These are phyloP conservation scores for Lithohypha guttulata DNA, from an alignment of 2,329 filamentous ascomycete species.

Conservation along the genomic window DNA sequence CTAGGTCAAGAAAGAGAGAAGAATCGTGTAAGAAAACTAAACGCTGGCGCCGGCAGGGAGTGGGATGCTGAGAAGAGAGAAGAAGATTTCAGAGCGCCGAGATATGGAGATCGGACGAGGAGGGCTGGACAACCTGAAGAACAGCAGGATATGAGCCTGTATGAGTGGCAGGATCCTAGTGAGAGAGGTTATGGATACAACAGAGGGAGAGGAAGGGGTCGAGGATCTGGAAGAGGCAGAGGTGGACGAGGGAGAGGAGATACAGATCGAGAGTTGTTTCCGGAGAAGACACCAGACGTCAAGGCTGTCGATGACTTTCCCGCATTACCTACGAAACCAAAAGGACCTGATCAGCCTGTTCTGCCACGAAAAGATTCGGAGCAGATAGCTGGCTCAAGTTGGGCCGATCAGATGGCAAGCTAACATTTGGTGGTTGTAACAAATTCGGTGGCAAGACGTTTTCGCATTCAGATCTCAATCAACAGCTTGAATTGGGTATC, in stretches of 20 bases:
- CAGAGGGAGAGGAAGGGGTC: constrained; percentile 11
- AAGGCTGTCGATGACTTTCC: constrained; percentile 20
- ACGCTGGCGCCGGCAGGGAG: constrained; percentile 47
- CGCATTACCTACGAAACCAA: constrained; percentile 14
- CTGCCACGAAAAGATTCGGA: constrained; percentile 4
- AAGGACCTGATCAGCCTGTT: not conserved
- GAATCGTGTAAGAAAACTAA: constrained; percentile 49
- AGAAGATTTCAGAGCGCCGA: constrained; percentile 33
- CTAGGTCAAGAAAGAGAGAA: constrained; percentile 54
- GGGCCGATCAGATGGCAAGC: constrained; percentile 21
- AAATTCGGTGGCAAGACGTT: too few relatives aligned
- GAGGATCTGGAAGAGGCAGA: constrained; percentile 11
- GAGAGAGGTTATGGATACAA: constrained; percentile 14
- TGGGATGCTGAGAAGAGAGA: constrained; percentile 54
- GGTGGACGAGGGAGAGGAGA: not conserved
- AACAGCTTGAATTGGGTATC: too few relatives aligned
- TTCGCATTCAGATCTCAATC: too few relatives aligned
- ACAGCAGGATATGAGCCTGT: constrained; percentile 18
- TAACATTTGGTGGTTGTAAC: not conserved
- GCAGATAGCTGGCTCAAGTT: constrained; percentile 15
- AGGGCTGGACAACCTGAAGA: constrained; percentile 9
- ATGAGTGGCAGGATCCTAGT: constrained; percentile 19
- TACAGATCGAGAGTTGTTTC: not conserved
- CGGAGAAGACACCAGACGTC: constrained; percentile 12
- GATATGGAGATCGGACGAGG: constrained; percentile 11